Conservation (phyloP, 768 basidiomycete species). For the Cystoderma amianthinum region DNA sequence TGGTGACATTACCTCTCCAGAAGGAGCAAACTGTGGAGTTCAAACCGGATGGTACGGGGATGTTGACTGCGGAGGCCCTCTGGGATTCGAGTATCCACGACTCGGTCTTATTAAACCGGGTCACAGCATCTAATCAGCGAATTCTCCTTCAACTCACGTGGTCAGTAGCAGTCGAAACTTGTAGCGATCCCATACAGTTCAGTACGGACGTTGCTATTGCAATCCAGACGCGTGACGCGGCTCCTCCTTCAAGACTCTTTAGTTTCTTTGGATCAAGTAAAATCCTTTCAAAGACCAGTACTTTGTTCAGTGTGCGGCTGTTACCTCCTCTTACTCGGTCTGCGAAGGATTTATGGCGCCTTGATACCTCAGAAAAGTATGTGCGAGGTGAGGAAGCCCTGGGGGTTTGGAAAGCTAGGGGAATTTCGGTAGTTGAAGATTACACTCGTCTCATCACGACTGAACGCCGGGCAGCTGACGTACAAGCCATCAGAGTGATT, state of each 20-base stretch:
- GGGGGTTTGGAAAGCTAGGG: conserved; percentile 79
- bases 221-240: conserved; percentile 80
- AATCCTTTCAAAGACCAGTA: conserved; percentile 70
- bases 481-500: conserved; percentile 82
- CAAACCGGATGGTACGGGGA: conserved; percentile 78
- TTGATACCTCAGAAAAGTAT: conserved; percentile 94
- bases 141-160: conserved; percentile 74
- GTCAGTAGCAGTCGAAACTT: conserved; percentile 77
- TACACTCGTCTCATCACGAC: conserved; percentile 65
- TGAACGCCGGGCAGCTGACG: conserved; percentile 77
- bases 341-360: conserved; percentile 85
- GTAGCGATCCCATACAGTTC: conserved; percentile 84
- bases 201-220: conserved; percentile 80
- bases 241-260: conserved; percentile 72
- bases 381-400: conserved; percentile 88
- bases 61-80: conserved; percentile 59
- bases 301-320: conserved; percentile 78
- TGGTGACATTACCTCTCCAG: conserved; percentile 68
- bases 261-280: conserved; percentile 75
- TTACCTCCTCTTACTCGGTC: conserved; percentile 83
- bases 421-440: conserved; percentile 86
- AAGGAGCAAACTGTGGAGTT: conserved; percentile 71
- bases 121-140: conserved; percentile 73
- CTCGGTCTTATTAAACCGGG: conserved; percentile 77
- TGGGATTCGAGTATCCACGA: conserved; percentile 96